Percentiles rank a stretch among this genome's conserved stretches.
phyloP scores from a whole-genome alignment of 805 yeast species.

The Candida insectorum region DNA sequence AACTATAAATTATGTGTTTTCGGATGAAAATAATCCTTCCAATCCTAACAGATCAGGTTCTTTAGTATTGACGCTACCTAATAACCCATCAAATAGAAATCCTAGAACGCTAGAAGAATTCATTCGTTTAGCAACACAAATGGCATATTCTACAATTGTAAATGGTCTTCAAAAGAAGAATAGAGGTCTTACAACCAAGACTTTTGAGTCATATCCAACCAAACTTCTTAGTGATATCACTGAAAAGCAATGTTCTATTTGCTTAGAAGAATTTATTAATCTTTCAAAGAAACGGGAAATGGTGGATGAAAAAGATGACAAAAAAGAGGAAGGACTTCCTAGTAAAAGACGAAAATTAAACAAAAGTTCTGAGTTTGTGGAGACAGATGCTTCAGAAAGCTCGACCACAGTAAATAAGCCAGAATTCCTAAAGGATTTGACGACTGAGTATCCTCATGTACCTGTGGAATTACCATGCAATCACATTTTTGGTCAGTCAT shows the following conservation, averaged over 20 bases:
- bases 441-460: conserved; percentile 41
- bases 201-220: conserved; percentile 49
- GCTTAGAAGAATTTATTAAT: conserved; percentile 46
- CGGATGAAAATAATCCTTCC: conserved; percentile 36
- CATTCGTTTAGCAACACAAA: conserved; percentile 63
- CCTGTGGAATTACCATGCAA: conserved; percentile 80
- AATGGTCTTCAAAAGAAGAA: conserved; percentile 42
- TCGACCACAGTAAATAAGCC: conserved; percentile 1
- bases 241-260: conserved; percentile 53
- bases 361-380: conserved; percentile 4
- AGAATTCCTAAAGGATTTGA: conserved; percentile 15
- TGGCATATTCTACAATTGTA: conserved; percentile 63
- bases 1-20: conserved; percentile 42
- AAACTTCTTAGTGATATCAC: conserved; percentile 17
- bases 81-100: conserved; percentile 55
- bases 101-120: conserved; percentile 60
- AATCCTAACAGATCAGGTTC: conserved; percentile 51
- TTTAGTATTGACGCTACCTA: conserved; percentile 63
- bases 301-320: background rate
- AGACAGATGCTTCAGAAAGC: background rate
- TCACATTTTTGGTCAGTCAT: conserved; percentile 83
- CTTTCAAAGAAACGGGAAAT: conserved; percentile 2
- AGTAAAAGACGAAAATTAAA: conserved; percentile 22
- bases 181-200: conserved; percentile 51
- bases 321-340: conserved; percentile 10